Percentiles rank a stretch among this genome's conserved stretches.
These are phyloP conservation scores for Cytospora piceicola DNA, from an alignment of 2,329 filamentous ascomycete species.

Conservation along the genomic window DNA sequence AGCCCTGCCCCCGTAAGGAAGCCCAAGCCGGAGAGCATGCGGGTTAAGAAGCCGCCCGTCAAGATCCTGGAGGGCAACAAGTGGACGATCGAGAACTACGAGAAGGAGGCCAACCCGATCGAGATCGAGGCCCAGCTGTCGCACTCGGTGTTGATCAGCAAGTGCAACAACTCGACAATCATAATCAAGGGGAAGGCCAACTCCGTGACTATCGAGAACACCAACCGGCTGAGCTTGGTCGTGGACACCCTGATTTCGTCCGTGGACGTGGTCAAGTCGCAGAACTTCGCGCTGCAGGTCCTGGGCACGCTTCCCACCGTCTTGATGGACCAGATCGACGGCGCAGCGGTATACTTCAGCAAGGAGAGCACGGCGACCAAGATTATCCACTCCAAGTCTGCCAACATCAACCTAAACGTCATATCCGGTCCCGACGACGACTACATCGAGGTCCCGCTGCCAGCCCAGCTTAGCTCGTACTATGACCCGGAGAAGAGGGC, in stretches of 20 bases:
- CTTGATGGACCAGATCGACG: conserved; percentile 90
- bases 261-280: conserved; percentile 92
- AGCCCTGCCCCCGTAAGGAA: conserved; percentile 88
- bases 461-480: conserved; percentile 85
- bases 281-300: conserved; percentile 93
- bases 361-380: conserved; percentile 78
- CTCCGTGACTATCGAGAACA: conserved; percentile 95
- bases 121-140: conserved; percentile 80
- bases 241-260: conserved; percentile 89
- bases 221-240: conserved; percentile 78
- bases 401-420: conserved; percentile 85
- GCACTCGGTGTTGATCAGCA: conserved; percentile 89
- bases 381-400: conserved; percentile 87
- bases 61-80: conserved; percentile 87
- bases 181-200: conserved; percentile 93
- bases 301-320: conserved; percentile 84
- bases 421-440: conserved; percentile 74
- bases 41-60: conserved; percentile 77
- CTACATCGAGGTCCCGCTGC: conserved; percentile 83
- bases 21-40: conserved; percentile 84
- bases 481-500: conserved; percentile 71
- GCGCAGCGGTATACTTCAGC: conserved; percentile 83
- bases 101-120: conserved; percentile 72
- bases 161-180: conserved; percentile 88
- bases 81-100: conserved; percentile 95